Evolutionary conservation across 2,329 filamentous ascomycete species (phyloP).

Genomic region (Phaeophleospora eucalypticola): DNA sequence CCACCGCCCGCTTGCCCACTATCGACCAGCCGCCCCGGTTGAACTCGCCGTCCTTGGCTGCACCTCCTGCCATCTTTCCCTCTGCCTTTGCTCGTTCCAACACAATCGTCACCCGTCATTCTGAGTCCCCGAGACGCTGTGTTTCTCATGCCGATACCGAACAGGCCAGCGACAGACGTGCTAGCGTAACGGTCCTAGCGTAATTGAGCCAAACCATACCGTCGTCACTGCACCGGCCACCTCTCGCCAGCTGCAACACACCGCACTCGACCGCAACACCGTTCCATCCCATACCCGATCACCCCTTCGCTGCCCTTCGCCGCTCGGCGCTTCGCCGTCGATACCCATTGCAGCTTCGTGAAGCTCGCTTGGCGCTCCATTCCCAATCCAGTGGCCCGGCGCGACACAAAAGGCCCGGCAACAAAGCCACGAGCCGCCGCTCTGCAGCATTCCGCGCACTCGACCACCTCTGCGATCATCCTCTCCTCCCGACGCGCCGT

Average conservation of each 20-base stretch:
- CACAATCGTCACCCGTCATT: no score
- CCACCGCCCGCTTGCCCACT: no score
- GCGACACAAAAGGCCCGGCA: neutral
- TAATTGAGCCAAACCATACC: neutral
- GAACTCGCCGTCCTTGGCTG: no score
- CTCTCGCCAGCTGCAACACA: neutral
- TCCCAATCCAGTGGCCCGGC: neutral
- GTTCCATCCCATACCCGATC: neutral
- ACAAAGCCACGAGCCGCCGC: slow-evolving; percentile 14
- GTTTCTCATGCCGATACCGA: no score
- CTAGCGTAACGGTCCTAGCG: neutral
- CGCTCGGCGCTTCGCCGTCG: neutral
- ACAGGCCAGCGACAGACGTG: neutral
- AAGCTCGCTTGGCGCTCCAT: neutral
- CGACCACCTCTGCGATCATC: slow-evolving; percentile 14
- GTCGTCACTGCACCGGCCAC: neutral
- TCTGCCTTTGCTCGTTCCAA: no score
- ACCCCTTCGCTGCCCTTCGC: neutral
- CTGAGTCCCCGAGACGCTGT: no score
- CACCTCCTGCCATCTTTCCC: no score
- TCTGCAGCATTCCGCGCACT: slow-evolving; percentile 16
- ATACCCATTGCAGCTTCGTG: neutral
- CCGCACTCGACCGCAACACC: neutral
- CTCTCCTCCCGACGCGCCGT: slow-evolving; percentile 3
- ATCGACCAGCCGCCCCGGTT: no score